Evolutionary conservation across 1,284 basidiomycete species (phyloP).

Genomic region (Pholiota adiposa): DNA sequence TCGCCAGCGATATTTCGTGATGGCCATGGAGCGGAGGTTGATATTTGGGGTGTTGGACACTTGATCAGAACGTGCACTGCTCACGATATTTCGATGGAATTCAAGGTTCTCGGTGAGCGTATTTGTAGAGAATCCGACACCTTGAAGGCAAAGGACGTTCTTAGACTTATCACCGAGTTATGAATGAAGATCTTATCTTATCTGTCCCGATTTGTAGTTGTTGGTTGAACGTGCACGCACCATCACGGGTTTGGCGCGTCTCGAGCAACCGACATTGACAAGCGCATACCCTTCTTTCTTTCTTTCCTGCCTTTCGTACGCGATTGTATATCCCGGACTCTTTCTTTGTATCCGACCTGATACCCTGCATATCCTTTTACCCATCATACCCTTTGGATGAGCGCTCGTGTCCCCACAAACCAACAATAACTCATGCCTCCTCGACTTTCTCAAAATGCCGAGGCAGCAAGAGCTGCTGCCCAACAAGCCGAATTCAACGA

Average conservation of each 20-base stretch:
- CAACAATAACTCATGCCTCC: constrained; percentile 27
- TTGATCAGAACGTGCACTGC: no score
- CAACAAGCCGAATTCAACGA: constrained; percentile 94
- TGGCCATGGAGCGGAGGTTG: no score
- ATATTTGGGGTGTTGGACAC: no score
- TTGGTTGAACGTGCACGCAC: constrained; percentile 27
- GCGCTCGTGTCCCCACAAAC: background rate
- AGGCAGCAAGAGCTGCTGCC: constrained; percentile 80
- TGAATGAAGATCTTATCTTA: constrained; percentile 26
- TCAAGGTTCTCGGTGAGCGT: no score
- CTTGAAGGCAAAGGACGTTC: no score
- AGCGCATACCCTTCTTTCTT: background rate
- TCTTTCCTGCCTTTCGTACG: background rate
- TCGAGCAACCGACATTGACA: no score
- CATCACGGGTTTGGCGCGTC: constrained; percentile 24
- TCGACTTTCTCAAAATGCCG: constrained; percentile 64
- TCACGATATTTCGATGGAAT: no score
- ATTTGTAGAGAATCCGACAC: no score
- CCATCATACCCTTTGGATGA: constrained; percentile 2
- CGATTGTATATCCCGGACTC: background rate
- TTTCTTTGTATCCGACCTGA: background rate
- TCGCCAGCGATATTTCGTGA: no score
- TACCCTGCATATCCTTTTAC: background rate
- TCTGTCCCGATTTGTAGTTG: constrained; percentile 26
- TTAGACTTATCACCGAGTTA: no score